Evolutionary conservation across 345 rosid species (phyloP).

Genomic region (Iberis pinnata): DNA sequence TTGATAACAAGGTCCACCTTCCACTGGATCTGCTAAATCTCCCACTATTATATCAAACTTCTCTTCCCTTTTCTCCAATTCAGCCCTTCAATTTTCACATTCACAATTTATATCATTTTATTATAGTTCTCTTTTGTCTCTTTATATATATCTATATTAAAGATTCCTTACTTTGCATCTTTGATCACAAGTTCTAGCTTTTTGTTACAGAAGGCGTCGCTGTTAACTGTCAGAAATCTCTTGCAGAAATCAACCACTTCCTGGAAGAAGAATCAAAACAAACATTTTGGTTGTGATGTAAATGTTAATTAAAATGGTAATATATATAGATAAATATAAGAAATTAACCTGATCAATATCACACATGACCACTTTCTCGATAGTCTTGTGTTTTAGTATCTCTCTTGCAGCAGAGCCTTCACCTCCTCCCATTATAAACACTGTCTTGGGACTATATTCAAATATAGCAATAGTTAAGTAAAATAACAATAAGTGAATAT

Average conservation of each 20-base stretch:
- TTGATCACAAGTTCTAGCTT: constrained; percentile 75
- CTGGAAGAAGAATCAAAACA: constrained; percentile 28
- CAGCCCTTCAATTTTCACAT: constrained; percentile 47
- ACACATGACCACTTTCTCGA: constrained; percentile 88
- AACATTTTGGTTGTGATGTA: not conserved
- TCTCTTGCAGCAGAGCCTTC: constrained; percentile 99
- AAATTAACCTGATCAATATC: constrained; percentile 76
- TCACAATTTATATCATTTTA: not conserved
- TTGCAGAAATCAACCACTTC: constrained; percentile 89
- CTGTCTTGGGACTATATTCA: constrained; percentile 48
- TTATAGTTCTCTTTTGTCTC: not conserved
- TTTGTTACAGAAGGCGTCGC: constrained; percentile 63
- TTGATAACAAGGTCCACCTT: constrained; percentile 96
- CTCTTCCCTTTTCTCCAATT: constrained; percentile 61
- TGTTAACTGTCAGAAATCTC: constrained; percentile 56
- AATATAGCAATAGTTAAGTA: not conserved
- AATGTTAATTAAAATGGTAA: too few species aligned
- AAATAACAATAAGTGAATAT: not conserved
- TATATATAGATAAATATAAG: too few species aligned
- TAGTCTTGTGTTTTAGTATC: constrained; percentile 57
- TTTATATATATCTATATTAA: not conserved
- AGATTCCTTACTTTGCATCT: constrained; percentile 67
- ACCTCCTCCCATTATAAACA: constrained; percentile 96
- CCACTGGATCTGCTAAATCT: constrained; percentile 93
- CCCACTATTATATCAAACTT: constrained; percentile 88